Conservation (phyloP, 2,329 filamentous ascomycete species). For the Xylaria sp. region DNA sequence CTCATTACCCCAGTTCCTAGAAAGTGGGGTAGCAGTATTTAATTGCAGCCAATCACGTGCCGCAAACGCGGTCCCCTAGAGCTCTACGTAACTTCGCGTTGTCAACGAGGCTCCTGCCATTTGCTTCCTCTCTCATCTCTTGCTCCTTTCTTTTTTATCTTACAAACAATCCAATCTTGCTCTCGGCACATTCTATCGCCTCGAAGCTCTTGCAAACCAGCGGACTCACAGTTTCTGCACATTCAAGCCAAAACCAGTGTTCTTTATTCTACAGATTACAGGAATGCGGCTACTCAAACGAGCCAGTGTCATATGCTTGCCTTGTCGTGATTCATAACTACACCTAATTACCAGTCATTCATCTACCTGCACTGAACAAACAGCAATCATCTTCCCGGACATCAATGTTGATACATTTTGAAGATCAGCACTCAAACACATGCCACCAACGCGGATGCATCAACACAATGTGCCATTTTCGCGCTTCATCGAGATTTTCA, state of each 20-base stretch:
- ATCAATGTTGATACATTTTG: background rate
- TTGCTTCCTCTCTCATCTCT: background rate
- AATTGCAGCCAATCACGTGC: slow-evolving; percentile 24
- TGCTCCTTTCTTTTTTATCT: background rate
- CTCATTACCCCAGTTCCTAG: slow-evolving; percentile 35
- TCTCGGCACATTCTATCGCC: background rate
- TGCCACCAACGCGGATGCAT: background rate
- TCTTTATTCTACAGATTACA: background rate
- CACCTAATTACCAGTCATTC: background rate
- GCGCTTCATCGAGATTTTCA: no score
- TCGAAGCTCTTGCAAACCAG: background rate
- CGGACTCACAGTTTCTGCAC: background rate
- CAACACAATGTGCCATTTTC: background rate
- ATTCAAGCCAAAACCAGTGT: background rate
- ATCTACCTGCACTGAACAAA: background rate
- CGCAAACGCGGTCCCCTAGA: slow-evolving; percentile 21
- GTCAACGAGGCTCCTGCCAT: background rate
- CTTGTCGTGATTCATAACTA: background rate
- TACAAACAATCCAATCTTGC: background rate
- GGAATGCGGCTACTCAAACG: background rate
- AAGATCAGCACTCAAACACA: background rate
- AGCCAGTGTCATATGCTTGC: background rate
- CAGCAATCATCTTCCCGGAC: background rate
- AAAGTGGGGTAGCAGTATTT: slow-evolving; percentile 22
- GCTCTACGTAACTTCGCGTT: slow-evolving; percentile 22